Conservation (phyloP, 768 basidiomycete species). For the Pisolithus tinctorius region DNA sequence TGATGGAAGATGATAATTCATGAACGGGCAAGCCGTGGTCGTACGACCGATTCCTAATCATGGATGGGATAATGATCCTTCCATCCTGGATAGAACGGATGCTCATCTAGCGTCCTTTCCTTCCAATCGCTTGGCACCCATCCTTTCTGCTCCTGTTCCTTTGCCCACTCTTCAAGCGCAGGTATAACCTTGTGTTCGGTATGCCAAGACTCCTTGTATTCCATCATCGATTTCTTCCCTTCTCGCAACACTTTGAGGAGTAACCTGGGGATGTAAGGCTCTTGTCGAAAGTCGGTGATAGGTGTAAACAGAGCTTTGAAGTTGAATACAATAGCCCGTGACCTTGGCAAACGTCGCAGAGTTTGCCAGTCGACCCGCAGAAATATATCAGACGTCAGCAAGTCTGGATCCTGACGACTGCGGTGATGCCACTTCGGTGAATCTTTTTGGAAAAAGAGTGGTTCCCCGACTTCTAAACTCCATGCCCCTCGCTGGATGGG, state of each 20-base stretch:
- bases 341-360: conserved; percentile 40
- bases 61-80: conserved; percentile 20
- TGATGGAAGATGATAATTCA: conserved; percentile 40
- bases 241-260: conserved; percentile 38
- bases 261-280: conserved; percentile 43
- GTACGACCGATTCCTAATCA: not conserved
- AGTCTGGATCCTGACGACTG: conserved; percentile 26
- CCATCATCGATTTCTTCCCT: conserved; percentile 31
- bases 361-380: conserved; percentile 54
- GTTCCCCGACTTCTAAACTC: conserved; percentile 44
- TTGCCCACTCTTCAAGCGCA: conserved; percentile 38
- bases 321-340: conserved; percentile 45
- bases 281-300: conserved; percentile 33
- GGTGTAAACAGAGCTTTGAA: conserved; percentile 51
- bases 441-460: conserved; percentile 37
- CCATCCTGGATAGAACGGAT: conserved; percentile 48
- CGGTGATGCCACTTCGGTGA: conserved; percentile 32
- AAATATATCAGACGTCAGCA: conserved; percentile 35
- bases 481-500: conserved; percentile 51
- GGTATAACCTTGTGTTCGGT: conserved; percentile 41
- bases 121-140: conserved; percentile 43
- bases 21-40: not conserved
- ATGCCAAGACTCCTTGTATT: conserved; percentile 39
- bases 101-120: conserved; percentile 42
- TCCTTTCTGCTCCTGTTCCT: conserved; percentile 42